Conservation (phyloP, 225 moss, liverwort and hornwort genomes). For the Thuidium tamariscinum region DNA sequence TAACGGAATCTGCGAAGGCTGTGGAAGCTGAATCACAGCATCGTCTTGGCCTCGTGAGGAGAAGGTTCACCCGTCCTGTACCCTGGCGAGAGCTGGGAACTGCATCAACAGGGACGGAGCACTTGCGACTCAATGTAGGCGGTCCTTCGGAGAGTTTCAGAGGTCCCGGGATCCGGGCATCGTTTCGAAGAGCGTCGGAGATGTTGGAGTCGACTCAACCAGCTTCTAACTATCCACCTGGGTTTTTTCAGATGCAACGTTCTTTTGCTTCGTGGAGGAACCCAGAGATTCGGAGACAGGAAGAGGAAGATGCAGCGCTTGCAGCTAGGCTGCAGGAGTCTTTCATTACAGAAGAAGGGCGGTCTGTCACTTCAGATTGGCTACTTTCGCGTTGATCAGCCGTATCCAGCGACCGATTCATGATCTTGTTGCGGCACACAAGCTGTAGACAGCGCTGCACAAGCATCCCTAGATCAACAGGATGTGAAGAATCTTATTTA, state of each 20-base stretch:
- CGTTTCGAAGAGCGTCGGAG: slow-evolving; percentile 25
- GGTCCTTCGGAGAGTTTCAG: background rate
- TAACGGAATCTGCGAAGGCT: background rate
- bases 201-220: background rate
- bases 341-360: slow-evolving; percentile 16
- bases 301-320: slow-evolving; percentile 37
- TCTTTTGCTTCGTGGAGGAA: background rate
- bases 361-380: background rate
- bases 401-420: background rate
- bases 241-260: background rate
- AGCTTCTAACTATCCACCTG: background rate
- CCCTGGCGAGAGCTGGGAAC: slow-evolving; percentile 37
- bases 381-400: background rate
- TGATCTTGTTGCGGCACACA: background rate
- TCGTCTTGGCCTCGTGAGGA: slow-evolving; percentile 22
- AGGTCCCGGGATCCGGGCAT: background rate
- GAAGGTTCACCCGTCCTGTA: slow-evolving; percentile 18
- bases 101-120: slow-evolving; percentile 6
- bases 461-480: background rate
- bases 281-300: slow-evolving; percentile 18
- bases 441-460: background rate
- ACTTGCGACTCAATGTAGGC: background rate
- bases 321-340: slow-evolving; percentile 29
- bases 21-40: slow-evolving; percentile 13
- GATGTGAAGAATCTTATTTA: background rate